These are phyloP conservation scores for Ophiosphaerella narmari DNA, from an alignment of 2,329 filamentous ascomycete genomes.

Conservation along the genomic window DNA sequence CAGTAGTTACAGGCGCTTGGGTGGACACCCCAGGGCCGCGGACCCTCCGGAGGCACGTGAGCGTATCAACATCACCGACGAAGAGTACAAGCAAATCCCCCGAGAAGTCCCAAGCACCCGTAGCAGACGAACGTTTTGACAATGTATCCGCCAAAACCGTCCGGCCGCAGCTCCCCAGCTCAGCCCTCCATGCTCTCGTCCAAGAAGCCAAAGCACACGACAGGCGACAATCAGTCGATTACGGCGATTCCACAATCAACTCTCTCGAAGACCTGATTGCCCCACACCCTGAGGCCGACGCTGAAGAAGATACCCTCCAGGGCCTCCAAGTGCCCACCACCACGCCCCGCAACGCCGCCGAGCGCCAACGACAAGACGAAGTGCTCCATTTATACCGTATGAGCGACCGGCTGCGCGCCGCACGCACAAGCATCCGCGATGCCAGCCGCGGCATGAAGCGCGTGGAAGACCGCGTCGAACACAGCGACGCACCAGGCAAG, in stretches of 20 bases:
- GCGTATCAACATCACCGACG: conserved; percentile 15
- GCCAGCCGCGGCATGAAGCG: conserved; percentile 49
- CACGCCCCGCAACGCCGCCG: conserved; percentile 45
- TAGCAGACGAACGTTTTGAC: conserved; percentile 5
- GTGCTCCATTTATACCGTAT: conserved; percentile 48
- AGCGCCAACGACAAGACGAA: conserved; percentile 50
- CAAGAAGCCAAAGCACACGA: conserved; percentile 41
- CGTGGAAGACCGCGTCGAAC: conserved; percentile 49
- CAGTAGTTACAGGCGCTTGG: conserved; percentile 55
- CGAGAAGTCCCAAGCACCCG: conserved; percentile 7
- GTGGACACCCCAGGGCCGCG: conserved; percentile 51
- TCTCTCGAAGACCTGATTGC: conserved; percentile 53
- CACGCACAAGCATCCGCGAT: conserved; percentile 51
- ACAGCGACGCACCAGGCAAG: conserved; percentile 26
- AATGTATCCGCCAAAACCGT: neutral
- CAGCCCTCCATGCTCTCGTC: conserved; percentile 49
- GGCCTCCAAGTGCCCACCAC: conserved; percentile 32
- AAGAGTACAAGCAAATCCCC: conserved; percentile 18
- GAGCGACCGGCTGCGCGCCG: conserved; percentile 47
- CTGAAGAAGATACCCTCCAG: conserved; percentile 42
- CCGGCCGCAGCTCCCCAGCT: conserved; percentile 36
- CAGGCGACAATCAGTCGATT: conserved; percentile 27
- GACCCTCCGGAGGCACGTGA: conserved; percentile 18
- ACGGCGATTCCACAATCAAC: conserved; percentile 54
- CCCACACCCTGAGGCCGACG: conserved; percentile 24